A percentile compares a stretch with the other conserved stretches of the same genome.
Conservation (phyloP, 2,329 filamentous ascomycete species). For the Hawksworthiomyces lignivorus region DNA sequence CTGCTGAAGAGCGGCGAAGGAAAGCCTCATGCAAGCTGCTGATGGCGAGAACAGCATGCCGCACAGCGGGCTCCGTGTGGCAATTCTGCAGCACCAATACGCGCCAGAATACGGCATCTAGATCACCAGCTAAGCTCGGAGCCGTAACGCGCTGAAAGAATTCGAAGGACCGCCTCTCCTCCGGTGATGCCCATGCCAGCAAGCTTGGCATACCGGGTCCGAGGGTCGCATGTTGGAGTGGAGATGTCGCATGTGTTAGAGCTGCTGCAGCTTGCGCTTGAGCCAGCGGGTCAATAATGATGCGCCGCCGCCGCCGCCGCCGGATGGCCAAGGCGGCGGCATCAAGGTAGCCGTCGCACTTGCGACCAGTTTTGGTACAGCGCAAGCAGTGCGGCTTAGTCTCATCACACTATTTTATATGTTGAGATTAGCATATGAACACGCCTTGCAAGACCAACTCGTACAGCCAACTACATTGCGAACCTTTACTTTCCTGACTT, state of each 20-base stretch:
- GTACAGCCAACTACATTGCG: too few relatives aligned
- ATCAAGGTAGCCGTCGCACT: conserved; percentile 46
- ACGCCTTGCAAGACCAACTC: too few relatives aligned
- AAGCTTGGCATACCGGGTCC: conserved; percentile 18
- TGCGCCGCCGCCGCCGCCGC: conserved; percentile 10
- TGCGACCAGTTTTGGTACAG: conserved; percentile 47
- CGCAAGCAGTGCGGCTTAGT: conserved; percentile 43
- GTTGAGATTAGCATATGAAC: too few relatives aligned
- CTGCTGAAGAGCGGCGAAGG: too few relatives aligned
- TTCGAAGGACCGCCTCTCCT: conserved; percentile 29
- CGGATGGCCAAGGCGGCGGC: conserved; percentile 19
- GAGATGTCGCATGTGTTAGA: too few relatives aligned
- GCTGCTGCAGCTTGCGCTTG: too few relatives aligned
- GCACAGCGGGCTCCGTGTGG: conserved; percentile 21
- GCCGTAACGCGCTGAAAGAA: conserved; percentile 33
- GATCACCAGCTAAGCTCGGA: conserved; percentile 33
- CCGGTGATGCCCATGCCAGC: conserved; percentile 21
- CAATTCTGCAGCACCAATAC: conserved; percentile 20
- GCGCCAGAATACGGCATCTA: conserved; percentile 29
- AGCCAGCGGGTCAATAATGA: conserved; percentile 5
- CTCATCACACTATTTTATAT: conserved; percentile 49
- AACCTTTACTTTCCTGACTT: too few relatives aligned
- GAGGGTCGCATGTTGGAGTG: too few relatives aligned
- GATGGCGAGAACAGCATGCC: conserved; percentile 24
- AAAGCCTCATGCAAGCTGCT: conserved; percentile 24